These are phyloP conservation scores for Penicillium roqueforti DNA, from an alignment of 495 filamentous ascomycete genomes.

Conservation along the genomic window DNA sequence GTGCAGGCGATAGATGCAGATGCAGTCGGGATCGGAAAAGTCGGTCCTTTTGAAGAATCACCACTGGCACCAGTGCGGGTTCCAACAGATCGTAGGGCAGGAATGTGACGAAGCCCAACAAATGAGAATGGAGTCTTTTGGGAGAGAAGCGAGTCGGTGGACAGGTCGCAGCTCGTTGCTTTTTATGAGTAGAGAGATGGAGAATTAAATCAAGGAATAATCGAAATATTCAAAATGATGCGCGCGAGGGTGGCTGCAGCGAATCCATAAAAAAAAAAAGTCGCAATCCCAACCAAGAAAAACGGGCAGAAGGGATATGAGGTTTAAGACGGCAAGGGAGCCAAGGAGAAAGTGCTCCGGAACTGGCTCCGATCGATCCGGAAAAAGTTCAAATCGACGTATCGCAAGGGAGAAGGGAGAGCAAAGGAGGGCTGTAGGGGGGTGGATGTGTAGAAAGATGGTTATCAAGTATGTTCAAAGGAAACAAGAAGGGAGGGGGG, in stretches of 20 bases:
- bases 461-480: constrained; percentile 26
- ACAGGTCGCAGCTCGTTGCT: constrained; percentile 31
- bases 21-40: constrained; percentile 44
- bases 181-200: constrained; percentile 20
- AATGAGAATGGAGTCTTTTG: constrained; percentile 15
- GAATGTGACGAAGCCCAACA: constrained; percentile 40
- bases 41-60: constrained; percentile 37
- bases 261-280: constrained; percentile 28
- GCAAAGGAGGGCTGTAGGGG: constrained; percentile 16
- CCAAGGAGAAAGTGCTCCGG: constrained; percentile 39
- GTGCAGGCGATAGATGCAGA: constrained; percentile 28
- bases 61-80: constrained; percentile 34
- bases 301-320: constrained; percentile 31
- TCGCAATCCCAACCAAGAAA: constrained; percentile 35
- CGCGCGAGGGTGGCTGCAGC: constrained; percentile 31
- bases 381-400: constrained; percentile 24
- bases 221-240: constrained; percentile 13
- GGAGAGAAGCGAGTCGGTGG: constrained; percentile 20
- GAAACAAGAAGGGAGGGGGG: constrained; percentile 13
- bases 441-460: constrained; percentile 10
- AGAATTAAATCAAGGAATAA: neutral
- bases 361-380: constrained; percentile 40
- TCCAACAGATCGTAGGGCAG: constrained; percentile 41
- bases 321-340: constrained; percentile 37
- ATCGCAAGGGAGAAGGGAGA: constrained; percentile 40